Evolutionary conservation across 768 basidiomycete genomes (phyloP).

Genomic region (Trametes cubensis): DNA sequence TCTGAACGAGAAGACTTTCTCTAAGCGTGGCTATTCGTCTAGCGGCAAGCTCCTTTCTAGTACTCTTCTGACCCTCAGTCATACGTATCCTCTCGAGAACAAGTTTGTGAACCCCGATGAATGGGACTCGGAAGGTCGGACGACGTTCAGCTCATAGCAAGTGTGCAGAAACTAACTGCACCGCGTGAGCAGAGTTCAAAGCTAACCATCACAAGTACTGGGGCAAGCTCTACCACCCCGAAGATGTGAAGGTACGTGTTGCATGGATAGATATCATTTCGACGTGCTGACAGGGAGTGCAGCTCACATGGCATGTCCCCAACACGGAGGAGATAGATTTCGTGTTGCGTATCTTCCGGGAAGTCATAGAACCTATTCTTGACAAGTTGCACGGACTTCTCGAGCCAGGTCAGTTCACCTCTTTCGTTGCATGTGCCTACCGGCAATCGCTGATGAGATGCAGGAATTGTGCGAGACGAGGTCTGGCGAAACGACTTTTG

Average conservation of each 20-base stretch:
- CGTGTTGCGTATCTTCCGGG: slow-evolving; percentile 66
- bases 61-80: slow-evolving; percentile 71
- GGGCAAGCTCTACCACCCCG: slow-evolving; percentile 75
- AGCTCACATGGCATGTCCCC: slow-evolving; percentile 83
- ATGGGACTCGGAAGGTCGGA: slow-evolving; percentile 70
- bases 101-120: slow-evolving; percentile 79
- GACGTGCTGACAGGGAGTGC: not conserved
- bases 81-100: slow-evolving; percentile 81
- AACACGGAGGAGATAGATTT: slow-evolving; percentile 72
- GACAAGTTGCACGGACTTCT: slow-evolving; percentile 58
- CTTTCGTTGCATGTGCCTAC: slow-evolving; percentile 2
- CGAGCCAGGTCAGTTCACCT: slow-evolving; percentile 44
- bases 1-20: slow-evolving; percentile 70
- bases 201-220: slow-evolving; percentile 71
- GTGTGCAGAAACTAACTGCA: not conserved
- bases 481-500: slow-evolving; percentile 88
- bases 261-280: slow-evolving; percentile 1
- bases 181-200: slow-evolving; percentile 56
- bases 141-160: not conserved
- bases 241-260: slow-evolving; percentile 64
- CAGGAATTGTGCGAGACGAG: slow-evolving; percentile 54
- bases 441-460: not conserved
- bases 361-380: slow-evolving; percentile 67
- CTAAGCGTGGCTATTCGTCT: slow-evolving; percentile 83
- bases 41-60: slow-evolving; percentile 77